A percentile compares a stretch with the other conserved stretches of the same genome.
Conservation (phyloP, 805 yeast genomes). For the Cephaloascus albidus region DNA sequence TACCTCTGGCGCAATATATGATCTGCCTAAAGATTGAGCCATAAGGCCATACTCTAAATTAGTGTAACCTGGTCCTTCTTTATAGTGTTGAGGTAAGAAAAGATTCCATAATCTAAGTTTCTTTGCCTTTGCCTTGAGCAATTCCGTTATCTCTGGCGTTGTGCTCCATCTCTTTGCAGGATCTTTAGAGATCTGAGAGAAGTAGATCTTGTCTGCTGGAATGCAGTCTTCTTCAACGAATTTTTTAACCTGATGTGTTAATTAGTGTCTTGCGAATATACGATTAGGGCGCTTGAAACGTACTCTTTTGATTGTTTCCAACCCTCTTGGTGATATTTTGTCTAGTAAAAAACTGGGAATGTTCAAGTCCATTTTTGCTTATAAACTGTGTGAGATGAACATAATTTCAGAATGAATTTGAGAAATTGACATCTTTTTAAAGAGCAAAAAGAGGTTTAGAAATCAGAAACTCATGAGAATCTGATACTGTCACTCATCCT, state of each 20-base stretch:
- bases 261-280: too few species aligned
- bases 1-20: constrained; percentile 46
- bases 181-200: constrained; percentile 25
- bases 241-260: constrained; percentile 17
- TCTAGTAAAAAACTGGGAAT: neutral
- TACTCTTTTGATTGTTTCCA: constrained; percentile 19
- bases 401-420: too few species aligned
- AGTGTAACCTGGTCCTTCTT: constrained; percentile 47
- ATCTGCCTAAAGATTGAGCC: constrained; percentile 54
- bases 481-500: too few species aligned
- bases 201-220: constrained; percentile 43
- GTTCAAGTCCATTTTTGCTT: neutral
- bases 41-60: constrained; percentile 57
- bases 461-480: too few species aligned
- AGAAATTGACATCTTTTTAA: too few species aligned
- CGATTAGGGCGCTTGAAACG: too few species aligned
- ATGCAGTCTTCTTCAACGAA: constrained; percentile 49
- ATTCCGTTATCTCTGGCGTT: constrained; percentile 38
- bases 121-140: constrained; percentile 43
- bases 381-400: too few species aligned
- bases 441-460: too few species aligned
- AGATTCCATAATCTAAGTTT: constrained; percentile 52
- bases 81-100: constrained; percentile 38
- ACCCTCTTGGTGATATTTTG: constrained; percentile 16
- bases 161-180: constrained; percentile 35